Evolutionary conservation across 177 flowering plant species (phyloP).

Genomic region (Tripterygium wilfordii): DNA sequence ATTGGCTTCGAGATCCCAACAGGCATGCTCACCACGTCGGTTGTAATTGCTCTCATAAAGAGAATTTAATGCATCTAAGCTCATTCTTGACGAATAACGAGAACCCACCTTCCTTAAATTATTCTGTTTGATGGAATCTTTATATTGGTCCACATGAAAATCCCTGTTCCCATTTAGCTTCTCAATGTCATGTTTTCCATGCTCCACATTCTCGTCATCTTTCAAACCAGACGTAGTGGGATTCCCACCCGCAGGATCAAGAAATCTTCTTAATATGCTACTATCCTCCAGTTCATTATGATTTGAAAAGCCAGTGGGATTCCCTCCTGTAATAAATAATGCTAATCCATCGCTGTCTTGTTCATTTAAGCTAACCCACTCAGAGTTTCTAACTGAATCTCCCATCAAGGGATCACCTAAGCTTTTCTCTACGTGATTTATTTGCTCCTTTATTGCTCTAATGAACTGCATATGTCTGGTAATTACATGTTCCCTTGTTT

Average conservation of each 20-base stretch:
- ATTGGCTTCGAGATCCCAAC: slow-evolving; percentile 29
- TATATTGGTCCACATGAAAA: slow-evolving; percentile 9
- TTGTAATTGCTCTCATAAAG: slow-evolving; percentile 13
- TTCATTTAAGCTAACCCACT: slow-evolving; percentile 36
- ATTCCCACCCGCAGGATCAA: too few relatives aligned
- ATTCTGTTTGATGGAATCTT: slow-evolving; percentile 16
- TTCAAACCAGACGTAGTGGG: slow-evolving; percentile 24
- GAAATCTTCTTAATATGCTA: slow-evolving; percentile 26
- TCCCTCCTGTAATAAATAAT: slow-evolving; percentile 42
- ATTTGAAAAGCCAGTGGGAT: slow-evolving; percentile 8
- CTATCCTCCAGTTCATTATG: slow-evolving; percentile 19
- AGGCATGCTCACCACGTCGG: slow-evolving; percentile 13
- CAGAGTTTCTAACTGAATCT: slow-evolving; percentile 15
- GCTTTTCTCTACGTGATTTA: slow-evolving; percentile 31
- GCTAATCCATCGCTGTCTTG: slow-evolving; percentile 49
- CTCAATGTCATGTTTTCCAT: slow-evolving; percentile 19
- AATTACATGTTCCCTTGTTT: slow-evolving; percentile 23
- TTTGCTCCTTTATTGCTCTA: slow-evolving; percentile 44
- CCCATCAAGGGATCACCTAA: slow-evolving; percentile 20
- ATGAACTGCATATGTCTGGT: slow-evolving; percentile 45
- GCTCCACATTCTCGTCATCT: slow-evolving; percentile 38
- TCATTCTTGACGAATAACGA: slow-evolving; percentile 15
- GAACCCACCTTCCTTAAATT: slow-evolving; percentile 25
- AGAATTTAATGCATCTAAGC: slow-evolving; percentile 14
- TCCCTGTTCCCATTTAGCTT: slow-evolving; percentile 18